These are phyloP conservation scores for Darksidea phi DNA, from an alignment of 495 filamentous ascomycete genomes.

Conservation along the genomic window DNA sequence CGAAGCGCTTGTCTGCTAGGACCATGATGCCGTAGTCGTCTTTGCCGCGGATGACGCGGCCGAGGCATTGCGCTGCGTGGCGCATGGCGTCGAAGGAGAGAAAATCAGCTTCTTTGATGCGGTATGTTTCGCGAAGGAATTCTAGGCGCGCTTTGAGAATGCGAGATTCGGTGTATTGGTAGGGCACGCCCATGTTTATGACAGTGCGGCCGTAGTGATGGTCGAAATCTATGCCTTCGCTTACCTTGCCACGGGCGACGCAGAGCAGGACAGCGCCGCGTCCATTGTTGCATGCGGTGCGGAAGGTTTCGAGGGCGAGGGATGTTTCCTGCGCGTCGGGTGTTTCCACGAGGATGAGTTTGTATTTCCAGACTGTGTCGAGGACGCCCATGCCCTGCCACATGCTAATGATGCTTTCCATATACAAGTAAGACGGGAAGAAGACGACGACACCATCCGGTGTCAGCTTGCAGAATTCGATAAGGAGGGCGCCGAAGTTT, in stretches of 20 bases:
- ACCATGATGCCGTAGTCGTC: conserved; percentile 99
- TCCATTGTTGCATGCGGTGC: conserved; percentile 95
- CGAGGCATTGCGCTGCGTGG: conserved; percentile 94
- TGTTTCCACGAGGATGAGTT: conserved; percentile 96
- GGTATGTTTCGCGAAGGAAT: conserved; percentile 94
- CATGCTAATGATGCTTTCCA: conserved; percentile 98
- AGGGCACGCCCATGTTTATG: conserved; percentile 94
- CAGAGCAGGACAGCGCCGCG: conserved; percentile 89
- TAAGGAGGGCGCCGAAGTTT: conserved; percentile 90
- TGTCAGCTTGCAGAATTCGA: conserved; percentile 90
- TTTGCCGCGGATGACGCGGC: conserved; percentile 92
- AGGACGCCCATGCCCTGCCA: conserved; percentile 98
- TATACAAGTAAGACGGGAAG: conserved; percentile 98
- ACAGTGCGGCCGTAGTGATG: conserved; percentile 98
- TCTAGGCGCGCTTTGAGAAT: conserved; percentile 95
- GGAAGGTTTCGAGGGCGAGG: conserved; percentile 91
- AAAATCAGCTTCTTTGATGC: conserved; percentile 96
- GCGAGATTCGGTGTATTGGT: conserved; percentile 97
- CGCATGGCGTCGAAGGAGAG: conserved; percentile 99
- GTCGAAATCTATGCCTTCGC: conserved; percentile 98
- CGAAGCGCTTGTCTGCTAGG: conserved; percentile 86
- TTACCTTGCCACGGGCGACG: conserved; percentile 95
- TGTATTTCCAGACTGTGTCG: conserved; percentile 98
- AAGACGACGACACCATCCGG: conserved; percentile 98
- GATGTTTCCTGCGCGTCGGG: conserved; percentile 97